Evolutionary conservation across 1,284 basidiomycete species (phyloP), one percentile per base, ranked within the genome.

Genomic region (Leccinum fuscescens): DNA sequence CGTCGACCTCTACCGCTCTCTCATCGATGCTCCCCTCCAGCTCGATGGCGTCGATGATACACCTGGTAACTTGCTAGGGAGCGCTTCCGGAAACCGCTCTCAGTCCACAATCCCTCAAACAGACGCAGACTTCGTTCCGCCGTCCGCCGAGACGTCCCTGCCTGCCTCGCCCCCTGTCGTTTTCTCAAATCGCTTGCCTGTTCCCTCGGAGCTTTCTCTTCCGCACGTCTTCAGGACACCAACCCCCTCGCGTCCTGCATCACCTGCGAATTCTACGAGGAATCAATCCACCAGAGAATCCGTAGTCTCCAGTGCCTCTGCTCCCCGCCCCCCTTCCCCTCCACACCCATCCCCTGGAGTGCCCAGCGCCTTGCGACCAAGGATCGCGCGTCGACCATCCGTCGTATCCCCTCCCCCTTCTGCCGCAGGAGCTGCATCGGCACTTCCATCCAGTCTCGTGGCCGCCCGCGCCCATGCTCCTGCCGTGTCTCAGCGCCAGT

Each of bases 1-100:
- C 39, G 78, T 93, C 60, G 80, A 86, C 59, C 81, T 93, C n/a
- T 94, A 89, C 74, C 81, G 82, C 50, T 77, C 79, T 35, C 80
- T 89, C 35, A 81, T 86, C 15, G 80, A 80, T 39, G 80, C 81
- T 17, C 72, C 77, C 50, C 72, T 84, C 65, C 83, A 81, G 29
- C 71, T 91, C 29, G 80, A 84, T 37, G 88, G 88, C 11, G 69
- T 90, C 4, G 74, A 77, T 22, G 79, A 78, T 15, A 46, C 62
- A 6, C 22, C 59, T 27, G 27, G 39, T 6, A 42, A 17, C 60
- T 58, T 3, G 14, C 50, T 46, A 24, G 8, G 22, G 15, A 3
- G 31, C 2, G 11, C 33, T 24, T 52, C 3, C 55, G 44, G 27
- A 48, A 44, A 5, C 24, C n/a, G 12, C 54, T 64, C 57, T 56